Percentiles rank a stretch among this genome's conserved stretches.
phyloP scores from a whole-genome alignment of 805 yeast genomes.

The Nakazawaea laoshanensis region DNA sequence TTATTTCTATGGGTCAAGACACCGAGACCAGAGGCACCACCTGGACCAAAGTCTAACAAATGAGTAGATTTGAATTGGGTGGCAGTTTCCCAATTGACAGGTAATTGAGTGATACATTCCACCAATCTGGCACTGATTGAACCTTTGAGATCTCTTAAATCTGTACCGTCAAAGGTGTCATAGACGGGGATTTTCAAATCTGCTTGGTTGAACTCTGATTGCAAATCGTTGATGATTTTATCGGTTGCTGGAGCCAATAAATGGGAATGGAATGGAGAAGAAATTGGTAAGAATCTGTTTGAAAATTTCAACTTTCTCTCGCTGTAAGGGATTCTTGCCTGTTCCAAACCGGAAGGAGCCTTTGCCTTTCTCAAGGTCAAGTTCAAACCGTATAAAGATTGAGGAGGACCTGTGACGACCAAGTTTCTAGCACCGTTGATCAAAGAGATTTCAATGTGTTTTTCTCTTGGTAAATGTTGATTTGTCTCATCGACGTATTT shows the following conservation, averaged over 20 bases:
- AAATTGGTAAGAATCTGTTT: slow-evolving; percentile 88
- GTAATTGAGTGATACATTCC: slow-evolving; percentile 76
- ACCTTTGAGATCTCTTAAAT: slow-evolving; percentile 49
- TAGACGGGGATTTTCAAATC: slow-evolving; percentile 77
- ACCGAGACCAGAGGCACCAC: slow-evolving; percentile 96
- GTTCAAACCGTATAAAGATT: slow-evolving; percentile 92
- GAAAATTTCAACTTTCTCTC: slow-evolving; percentile 93
- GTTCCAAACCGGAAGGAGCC: slow-evolving; percentile 91
- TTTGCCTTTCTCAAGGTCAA: slow-evolving; percentile 87
- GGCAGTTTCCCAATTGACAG: slow-evolving; percentile 93
- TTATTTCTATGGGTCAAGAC: slow-evolving; percentile 93
- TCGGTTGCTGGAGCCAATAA: slow-evolving; percentile 67
- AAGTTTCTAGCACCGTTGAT: slow-evolving; percentile 93
- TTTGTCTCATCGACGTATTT: slow-evolving; percentile 77
- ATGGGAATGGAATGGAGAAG: slow-evolving; percentile 95
- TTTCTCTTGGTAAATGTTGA: slow-evolving; percentile 85
- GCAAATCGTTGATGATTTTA: slow-evolving; percentile 57
- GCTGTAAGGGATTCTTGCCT: slow-evolving; percentile 86
- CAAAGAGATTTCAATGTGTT: slow-evolving; percentile 84
- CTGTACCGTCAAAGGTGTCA: slow-evolving; percentile 82
- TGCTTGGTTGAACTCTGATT: slow-evolving; percentile 39
- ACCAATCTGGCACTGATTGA: slow-evolving; percentile 63
- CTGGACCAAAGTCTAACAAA: slow-evolving; percentile 96
- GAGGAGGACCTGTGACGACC: slow-evolving; percentile 97
- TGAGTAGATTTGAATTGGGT: slow-evolving; percentile 80